phyloP scores from a whole-genome alignment of 2,329 filamentous ascomycete genomes.

The Incumbomyces delicatus region DNA sequence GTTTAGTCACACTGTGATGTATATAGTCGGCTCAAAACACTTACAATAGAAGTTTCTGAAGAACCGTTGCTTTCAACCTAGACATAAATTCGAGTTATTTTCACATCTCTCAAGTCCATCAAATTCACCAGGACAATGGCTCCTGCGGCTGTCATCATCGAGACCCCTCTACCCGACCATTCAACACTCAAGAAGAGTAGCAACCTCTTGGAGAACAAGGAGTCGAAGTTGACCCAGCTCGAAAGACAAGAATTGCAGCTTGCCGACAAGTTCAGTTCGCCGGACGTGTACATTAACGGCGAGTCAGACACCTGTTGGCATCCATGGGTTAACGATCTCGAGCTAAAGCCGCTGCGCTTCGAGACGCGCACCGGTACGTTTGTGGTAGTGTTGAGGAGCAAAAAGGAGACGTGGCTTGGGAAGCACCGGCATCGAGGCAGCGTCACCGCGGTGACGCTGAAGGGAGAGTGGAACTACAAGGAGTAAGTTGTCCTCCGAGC shows the following conservation, averaged over 20 bases:
- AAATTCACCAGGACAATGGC: too few species aligned
- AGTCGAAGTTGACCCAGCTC: background rate
- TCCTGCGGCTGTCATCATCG: too few species aligned
- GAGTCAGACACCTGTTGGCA: slow-evolving; percentile 19
- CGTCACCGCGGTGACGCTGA: slow-evolving; percentile 18
- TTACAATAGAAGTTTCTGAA: too few species aligned
- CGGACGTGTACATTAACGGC: slow-evolving; percentile 16
- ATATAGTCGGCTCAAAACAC: too few species aligned
- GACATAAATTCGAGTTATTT: too few species aligned
- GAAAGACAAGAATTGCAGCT: slow-evolving; percentile 8
- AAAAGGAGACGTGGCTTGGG: slow-evolving; percentile 16
- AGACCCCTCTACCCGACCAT: too few species aligned
- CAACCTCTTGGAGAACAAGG: too few species aligned
- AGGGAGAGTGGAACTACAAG: slow-evolving; percentile 19
- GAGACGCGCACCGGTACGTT: slow-evolving; percentile 18
- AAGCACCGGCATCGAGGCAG: slow-evolving; percentile 20
- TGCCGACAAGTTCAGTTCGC: slow-evolving; percentile 10
- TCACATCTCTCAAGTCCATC: too few species aligned
- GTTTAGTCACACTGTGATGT: too few species aligned
- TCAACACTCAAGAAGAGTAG: too few species aligned
- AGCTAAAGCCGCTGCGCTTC: slow-evolving; percentile 21
- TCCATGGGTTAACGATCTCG: slow-evolving; percentile 16
- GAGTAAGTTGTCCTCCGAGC: slow-evolving; percentile 11
- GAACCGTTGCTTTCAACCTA: too few species aligned
- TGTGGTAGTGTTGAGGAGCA: slow-evolving; percentile 16